A percentile compares a stretch with the other conserved stretches of the same genome.
phyloP scores from a whole-genome alignment of 352 stramenopile species.

The Pythium brachiatum region DNA sequence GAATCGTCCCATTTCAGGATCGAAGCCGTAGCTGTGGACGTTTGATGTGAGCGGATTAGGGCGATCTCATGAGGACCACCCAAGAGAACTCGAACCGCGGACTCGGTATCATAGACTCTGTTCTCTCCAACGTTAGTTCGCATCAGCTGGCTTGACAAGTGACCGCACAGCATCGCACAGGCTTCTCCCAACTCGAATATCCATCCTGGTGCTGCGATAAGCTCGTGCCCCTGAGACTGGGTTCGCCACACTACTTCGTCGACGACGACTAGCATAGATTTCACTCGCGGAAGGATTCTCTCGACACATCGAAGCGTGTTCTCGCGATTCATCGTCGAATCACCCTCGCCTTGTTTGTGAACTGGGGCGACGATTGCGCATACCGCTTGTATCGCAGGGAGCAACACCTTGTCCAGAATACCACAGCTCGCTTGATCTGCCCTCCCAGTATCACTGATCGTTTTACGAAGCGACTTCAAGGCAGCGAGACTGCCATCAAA shows the following conservation, averaged over 20 bases:
- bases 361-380: not conserved
- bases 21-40: not conserved
- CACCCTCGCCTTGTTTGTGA: not conserved
- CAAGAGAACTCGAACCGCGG: not conserved
- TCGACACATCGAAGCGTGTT: not conserved
- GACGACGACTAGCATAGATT: not conserved
- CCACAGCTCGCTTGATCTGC: not conserved
- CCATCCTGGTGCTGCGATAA: slow-evolving; percentile 27
- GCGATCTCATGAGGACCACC: not conserved
- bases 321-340: not conserved
- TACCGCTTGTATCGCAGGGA: not conserved
- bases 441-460: not conserved
- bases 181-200: slow-evolving; percentile 46
- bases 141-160: slow-evolving; percentile 22
- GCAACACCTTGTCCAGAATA: not conserved
- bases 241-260: not conserved
- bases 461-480: not conserved
- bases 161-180: slow-evolving; percentile 48
- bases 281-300: not conserved
- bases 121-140: not conserved
- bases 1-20: not conserved
- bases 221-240: not conserved
- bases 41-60: not conserved
- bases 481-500: not conserved
- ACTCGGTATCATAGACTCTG: not conserved